Evolutionary conservation across 495 filamentous ascomycete species (phyloP).

Genomic region (Evansstolkia leycettana): DNA sequence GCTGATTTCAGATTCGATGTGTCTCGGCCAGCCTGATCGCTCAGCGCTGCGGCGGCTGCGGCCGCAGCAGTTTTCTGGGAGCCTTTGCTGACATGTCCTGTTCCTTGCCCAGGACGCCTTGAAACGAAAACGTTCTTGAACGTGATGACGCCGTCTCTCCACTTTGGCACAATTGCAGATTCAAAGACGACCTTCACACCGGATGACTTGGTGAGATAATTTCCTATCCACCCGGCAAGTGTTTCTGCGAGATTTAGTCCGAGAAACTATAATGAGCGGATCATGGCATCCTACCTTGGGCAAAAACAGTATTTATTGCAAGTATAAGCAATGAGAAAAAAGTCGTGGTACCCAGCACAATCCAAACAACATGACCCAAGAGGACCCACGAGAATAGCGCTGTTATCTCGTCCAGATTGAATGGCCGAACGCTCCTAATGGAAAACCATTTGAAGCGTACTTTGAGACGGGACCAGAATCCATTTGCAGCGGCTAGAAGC

Average conservation of each 20-base stretch:
- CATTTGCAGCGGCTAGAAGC: slow-evolving; percentile 78
- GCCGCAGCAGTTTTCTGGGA: slow-evolving; percentile 77
- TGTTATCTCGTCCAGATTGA: slow-evolving; percentile 88
- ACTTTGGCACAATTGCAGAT: slow-evolving; percentile 91
- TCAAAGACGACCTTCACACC: slow-evolving; percentile 96
- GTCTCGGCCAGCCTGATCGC: slow-evolving; percentile 13
- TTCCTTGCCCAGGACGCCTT: slow-evolving; percentile 67
- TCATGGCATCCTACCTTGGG: slow-evolving; percentile 52
- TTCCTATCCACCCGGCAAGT: slow-evolving; percentile 81
- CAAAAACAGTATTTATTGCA: slow-evolving; percentile 89
- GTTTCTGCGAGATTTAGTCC: slow-evolving; percentile 52
- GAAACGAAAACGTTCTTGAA: slow-evolving; percentile 97
- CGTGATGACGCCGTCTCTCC: slow-evolving; percentile 86
- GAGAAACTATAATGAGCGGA: not conserved
- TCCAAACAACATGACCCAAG: slow-evolving; percentile 86
- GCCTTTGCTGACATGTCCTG: slow-evolving; percentile 78
- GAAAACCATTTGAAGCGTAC: slow-evolving; percentile 97
- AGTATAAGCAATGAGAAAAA: slow-evolving; percentile 89
- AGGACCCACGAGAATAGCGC: slow-evolving; percentile 94
- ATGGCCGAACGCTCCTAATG: slow-evolving; percentile 87
- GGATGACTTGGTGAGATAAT: slow-evolving; percentile 89
- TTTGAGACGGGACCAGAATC: slow-evolving; percentile 83
- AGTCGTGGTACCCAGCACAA: slow-evolving; percentile 88
- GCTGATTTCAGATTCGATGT: slow-evolving; percentile 6
- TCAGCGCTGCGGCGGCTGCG: slow-evolving; percentile 61